Percentiles rank a stretch among this genome's conserved stretches.
Conservation (phyloP, 768 basidiomycete genomes). For the Mrakia blollopis region DNA sequence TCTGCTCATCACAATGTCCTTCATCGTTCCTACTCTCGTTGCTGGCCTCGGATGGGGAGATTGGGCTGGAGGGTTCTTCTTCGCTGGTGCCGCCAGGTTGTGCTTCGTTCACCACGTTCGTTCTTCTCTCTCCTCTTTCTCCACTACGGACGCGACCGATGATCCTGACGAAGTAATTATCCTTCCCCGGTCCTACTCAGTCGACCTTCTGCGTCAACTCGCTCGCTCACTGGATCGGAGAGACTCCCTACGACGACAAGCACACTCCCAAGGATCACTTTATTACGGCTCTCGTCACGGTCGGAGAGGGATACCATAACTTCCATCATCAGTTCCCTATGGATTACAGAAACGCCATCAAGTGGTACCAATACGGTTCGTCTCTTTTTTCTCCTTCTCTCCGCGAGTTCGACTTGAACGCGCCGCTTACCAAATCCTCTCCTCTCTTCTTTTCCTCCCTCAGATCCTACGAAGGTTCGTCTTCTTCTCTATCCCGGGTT, state of each 20-base stretch:
- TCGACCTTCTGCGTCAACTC: conserved; percentile 97
- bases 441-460: too few relatives aligned
- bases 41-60: conserved; percentile 82
- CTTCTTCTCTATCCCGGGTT: conserved; percentile 55
- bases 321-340: conserved; percentile 90
- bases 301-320: conserved; percentile 96
- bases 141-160: too few relatives aligned
- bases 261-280: conserved; percentile 86
- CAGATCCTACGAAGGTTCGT: too few relatives aligned
- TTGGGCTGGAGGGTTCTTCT: conserved; percentile 76
- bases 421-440: too few relatives aligned
- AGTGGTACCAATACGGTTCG: conserved; percentile 90
- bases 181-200: too few relatives aligned
- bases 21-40: conserved; percentile 68
- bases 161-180: too few relatives aligned
- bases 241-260: conserved; percentile 89
- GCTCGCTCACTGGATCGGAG: conserved; percentile 92
- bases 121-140: conserved; percentile 36
- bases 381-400: conserved; percentile 44
- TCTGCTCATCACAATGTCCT: conserved; percentile 64
- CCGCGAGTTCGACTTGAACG: too few relatives aligned
- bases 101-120: conserved; percentile 82
- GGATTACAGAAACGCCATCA: conserved; percentile 96
- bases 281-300: conserved; percentile 79
- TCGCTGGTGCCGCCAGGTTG: conserved; percentile 71